Base-by-base conservation (phyloP, 2,329 filamentous ascomycete genomes). In the Colletotrichum lentis region DNA sequence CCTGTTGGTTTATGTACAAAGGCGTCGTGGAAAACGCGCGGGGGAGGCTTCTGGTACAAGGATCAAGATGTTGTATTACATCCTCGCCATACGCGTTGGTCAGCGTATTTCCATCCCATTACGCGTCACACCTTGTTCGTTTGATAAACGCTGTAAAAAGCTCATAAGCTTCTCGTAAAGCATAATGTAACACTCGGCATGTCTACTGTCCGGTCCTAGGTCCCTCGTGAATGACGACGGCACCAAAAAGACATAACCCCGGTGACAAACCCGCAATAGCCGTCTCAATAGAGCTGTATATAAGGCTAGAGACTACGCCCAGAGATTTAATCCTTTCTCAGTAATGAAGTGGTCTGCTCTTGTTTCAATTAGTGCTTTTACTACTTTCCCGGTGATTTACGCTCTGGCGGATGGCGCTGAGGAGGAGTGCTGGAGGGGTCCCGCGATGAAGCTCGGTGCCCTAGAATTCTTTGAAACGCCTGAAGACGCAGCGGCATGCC, bases 401-500 rank as follows among this genome's bases (percentile, higher is more conserved):
- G 46, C 46, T 49, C 46, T 49, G 22, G 46, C 46, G 22, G 39
- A 57, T 14, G 39, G 20, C 24, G 24, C 22, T 24, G 39, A 57
- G 54, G 22, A 57, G 39, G 54, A 57, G 39, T 57, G 39, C 22
- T 43, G 16, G 35, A 46, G 54, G 39, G 54, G 54, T 41, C 54
- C 39, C 10, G 39, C 39, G 7, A 57, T 57, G 39, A 27, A 20
- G 44, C 37, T 46, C 22, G 54, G 16, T 7, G 39, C 11, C 39
- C 20, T 57, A 12, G 22, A 20, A 46, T 57, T 44, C 39, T 57
- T 57, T 43, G 39, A 57, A 43, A 57, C 54, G 12, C 24, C 54
- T 43, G 39, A 44, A 43, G 35, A 41, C 22, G 37, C 37, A 56
- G 31, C 35, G 12, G 53, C n/a, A 37, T 56, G 53, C 37, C 37